Evolutionary conservation across 2,329 filamentous ascomycete genomes (phyloP).

Genomic region (Pseudogymnoascus sp.): DNA sequence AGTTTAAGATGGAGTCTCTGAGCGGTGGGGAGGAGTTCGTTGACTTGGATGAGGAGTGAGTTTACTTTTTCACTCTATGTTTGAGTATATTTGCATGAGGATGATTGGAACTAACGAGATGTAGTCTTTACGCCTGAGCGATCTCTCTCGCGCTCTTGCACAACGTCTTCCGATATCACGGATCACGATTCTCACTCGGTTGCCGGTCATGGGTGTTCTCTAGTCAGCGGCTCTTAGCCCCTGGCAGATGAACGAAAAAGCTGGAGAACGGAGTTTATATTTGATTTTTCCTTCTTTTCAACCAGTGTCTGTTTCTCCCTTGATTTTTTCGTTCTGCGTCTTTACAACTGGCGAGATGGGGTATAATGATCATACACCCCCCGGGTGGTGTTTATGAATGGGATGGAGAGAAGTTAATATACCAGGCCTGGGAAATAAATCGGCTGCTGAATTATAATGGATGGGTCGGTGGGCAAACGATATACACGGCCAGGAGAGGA

Average conservation of each 20-base stretch:
- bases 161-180: neutral
- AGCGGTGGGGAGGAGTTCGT: neutral
- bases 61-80: neutral
- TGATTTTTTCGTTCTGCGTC: neutral
- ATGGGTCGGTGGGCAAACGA: neutral
- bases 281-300: neutral
- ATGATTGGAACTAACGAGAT: neutral
- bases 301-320: neutral
- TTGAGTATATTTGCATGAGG: neutral
- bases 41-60: neutral
- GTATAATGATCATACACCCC: neutral
- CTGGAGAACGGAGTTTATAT: neutral
- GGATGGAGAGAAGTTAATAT: neutral
- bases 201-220: neutral
- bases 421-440: neutral
- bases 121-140: neutral
- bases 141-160: neutral
- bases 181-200: neutral
- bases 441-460: neutral
- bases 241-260: neutral
- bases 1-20: constrained; percentile 15
- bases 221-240: neutral
- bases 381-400: neutral
- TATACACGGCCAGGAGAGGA: neutral
- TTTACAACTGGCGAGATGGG: neutral